These are phyloP conservation scores for Ostreobium quekettii DNA, from an alignment of 139 green algal genomes.

Conservation along the genomic window DNA sequence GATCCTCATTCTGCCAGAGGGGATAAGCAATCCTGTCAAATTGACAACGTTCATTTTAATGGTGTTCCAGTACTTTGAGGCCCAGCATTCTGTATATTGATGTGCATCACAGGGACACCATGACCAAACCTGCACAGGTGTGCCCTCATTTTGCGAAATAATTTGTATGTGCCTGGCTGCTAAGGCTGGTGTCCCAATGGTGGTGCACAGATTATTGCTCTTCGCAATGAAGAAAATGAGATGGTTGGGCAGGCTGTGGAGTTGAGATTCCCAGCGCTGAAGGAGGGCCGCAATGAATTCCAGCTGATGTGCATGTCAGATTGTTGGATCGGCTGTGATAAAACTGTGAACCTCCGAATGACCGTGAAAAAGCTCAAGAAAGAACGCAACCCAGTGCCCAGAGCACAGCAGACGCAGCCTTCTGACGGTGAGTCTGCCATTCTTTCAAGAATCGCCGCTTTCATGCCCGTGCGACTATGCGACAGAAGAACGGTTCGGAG, in stretches of 20 bases:
- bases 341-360: constrained; percentile 43
- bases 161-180: no score
- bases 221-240: constrained; percentile 20
- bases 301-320: constrained; percentile 65
- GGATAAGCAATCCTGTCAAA: no score
- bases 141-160: no score
- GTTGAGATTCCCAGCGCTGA: constrained; percentile 51
- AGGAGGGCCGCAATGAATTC: constrained; percentile 58
- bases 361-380: constrained; percentile 25
- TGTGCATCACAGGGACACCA: background rate
- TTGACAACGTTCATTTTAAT: background rate
- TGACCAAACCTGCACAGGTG: no score
- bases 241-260: constrained; percentile 56
- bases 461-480: background rate
- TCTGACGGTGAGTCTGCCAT: constrained; percentile 19
- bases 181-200: constrained; percentile 9
- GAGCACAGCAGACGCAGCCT: background rate
- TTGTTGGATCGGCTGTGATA: constrained; percentile 75
- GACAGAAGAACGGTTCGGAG: background rate
- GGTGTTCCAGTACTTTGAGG: background rate
- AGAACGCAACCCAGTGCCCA: background rate
- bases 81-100: background rate
- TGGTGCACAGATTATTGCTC: background rate
- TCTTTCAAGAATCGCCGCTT: constrained; percentile 16
- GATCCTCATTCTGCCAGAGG: no score